Evolutionary conservation across 345 rosid genomes (phyloP).

Genomic region (Carallia pectinifolia): DNA sequence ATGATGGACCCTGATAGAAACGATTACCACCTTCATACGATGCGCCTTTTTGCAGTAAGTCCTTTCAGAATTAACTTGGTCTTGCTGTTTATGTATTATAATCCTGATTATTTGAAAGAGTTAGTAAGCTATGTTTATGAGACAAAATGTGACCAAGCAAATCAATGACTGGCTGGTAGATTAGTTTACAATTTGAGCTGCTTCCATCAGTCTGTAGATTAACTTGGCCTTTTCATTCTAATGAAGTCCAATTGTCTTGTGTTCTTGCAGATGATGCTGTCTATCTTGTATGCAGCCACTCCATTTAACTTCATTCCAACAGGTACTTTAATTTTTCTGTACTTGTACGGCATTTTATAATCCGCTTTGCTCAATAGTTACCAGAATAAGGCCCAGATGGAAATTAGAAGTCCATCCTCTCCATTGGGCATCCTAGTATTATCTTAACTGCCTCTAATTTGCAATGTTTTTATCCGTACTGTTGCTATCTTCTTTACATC

Average conservation of each 20-base stretch:
- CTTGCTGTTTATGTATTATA: too few relatives aligned
- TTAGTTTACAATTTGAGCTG: too few relatives aligned
- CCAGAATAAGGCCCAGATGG: neutral
- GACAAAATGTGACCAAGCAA: too few relatives aligned
- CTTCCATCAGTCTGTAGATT: too few relatives aligned
- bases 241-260: neutral
- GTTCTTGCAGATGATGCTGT: slow-evolving; percentile 56
- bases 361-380: neutral
- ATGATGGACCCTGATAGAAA: slow-evolving; percentile 81
- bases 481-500: too few relatives aligned
- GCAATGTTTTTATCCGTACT: too few relatives aligned
- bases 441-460: too few relatives aligned
- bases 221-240: neutral
- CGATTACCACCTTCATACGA: slow-evolving; percentile 48
- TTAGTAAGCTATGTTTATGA: too few relatives aligned
- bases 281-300: slow-evolving; percentile 57
- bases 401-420: neutral
- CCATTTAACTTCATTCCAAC: slow-evolving; percentile 71
- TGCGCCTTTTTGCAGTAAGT: slow-evolving; percentile 76
- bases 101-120: too few relatives aligned
- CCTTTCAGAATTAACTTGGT: slow-evolving; percentile 2
- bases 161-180: too few relatives aligned
- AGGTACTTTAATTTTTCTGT: slow-evolving; percentile 36
- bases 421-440: too few relatives aligned
- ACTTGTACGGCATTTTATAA: neutral